A percentile compares a stretch with the other conserved stretches of the same genome.
Conservation (phyloP, 139 green algal genomes). For the Tetradesmus lagerheimii region DNA sequence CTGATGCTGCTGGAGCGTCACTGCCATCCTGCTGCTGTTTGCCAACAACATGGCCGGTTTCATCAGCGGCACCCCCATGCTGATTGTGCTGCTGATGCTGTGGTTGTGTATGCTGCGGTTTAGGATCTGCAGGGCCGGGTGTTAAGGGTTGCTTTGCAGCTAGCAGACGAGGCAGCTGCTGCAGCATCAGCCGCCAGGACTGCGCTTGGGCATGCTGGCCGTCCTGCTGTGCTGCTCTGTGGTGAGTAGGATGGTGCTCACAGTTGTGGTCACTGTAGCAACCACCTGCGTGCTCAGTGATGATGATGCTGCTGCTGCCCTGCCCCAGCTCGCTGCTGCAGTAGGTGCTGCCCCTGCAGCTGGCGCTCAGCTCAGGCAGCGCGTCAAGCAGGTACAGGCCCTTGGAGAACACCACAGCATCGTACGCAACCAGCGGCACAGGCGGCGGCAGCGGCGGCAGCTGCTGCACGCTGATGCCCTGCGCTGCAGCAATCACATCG, state of each 20-base stretch:
- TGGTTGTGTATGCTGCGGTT: neutral
- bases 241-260: neutral
- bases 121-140: too few species aligned
- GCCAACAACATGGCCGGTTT: neutral
- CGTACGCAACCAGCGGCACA: conserved; percentile 45
- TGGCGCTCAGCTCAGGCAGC: conserved; percentile 38
- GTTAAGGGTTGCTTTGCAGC: neutral
- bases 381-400: conserved; percentile 51
- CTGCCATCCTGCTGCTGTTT: neutral
- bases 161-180: neutral
- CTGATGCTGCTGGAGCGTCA: neutral
- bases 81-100: neutral
- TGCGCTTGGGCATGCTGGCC: neutral
- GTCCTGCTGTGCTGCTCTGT: neutral
- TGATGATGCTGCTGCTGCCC: conserved; percentile 40
- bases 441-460: conserved; percentile 51
- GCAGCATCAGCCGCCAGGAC: neutral
- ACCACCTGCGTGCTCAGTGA: too few species aligned
- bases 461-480: conserved; percentile 42
- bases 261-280: neutral
- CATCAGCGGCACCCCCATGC: neutral
- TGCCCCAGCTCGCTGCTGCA: conserved; percentile 31
- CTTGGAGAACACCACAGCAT: conserved; percentile 50
- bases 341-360: conserved; percentile 40
- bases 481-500: neutral